Evolutionary conservation across 169 alveolate species (phyloP).

Genomic region (Miamiensis avidus): DNA sequence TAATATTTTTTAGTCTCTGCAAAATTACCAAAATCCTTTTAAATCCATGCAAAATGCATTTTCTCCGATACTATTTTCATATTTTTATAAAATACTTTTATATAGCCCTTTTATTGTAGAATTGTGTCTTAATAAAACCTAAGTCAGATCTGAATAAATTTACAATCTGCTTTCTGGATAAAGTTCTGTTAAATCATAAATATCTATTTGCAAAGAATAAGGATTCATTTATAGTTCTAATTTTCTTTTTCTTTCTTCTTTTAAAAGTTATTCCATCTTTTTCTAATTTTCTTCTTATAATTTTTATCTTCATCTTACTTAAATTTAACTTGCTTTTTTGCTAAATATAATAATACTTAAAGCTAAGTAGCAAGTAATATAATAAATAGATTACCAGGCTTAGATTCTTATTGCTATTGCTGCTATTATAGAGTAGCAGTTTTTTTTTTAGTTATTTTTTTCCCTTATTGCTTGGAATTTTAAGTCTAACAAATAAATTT

Average conservation of each 20-base stretch:
- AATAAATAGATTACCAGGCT: too few species aligned
- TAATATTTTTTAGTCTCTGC: neutral
- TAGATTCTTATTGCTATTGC: neutral
- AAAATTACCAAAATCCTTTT: neutral
- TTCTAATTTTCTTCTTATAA: neutral
- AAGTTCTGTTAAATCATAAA: slow-evolving; percentile 61
- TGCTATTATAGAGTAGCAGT: neutral
- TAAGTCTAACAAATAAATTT: too few species aligned
- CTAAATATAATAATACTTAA: too few species aligned
- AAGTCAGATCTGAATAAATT: slow-evolving; percentile 59
- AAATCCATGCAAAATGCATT: neutral
- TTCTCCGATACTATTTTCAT: slow-evolving; percentile 38
- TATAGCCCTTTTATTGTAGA: slow-evolving; percentile 66
- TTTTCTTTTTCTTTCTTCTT: slow-evolving; percentile 20
- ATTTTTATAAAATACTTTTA: slow-evolving; percentile 53
- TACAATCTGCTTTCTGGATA: slow-evolving; percentile 36
- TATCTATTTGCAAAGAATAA: slow-evolving; percentile 59
- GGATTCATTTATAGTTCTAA: slow-evolving; percentile 75
- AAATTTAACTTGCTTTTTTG: too few species aligned
- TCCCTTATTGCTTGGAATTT: neutral
- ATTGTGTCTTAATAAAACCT: slow-evolving; percentile 68
- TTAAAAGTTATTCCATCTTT: neutral
- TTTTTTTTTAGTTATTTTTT: neutral
- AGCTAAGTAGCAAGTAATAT: too few species aligned
- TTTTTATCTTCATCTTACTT: neutral